Percentiles rank a stretch among this genome's conserved stretches.
These are phyloP conservation scores for Amanita rimosa DNA, from an alignment of 768 basidiomycete genomes.

Conservation along the genomic window DNA sequence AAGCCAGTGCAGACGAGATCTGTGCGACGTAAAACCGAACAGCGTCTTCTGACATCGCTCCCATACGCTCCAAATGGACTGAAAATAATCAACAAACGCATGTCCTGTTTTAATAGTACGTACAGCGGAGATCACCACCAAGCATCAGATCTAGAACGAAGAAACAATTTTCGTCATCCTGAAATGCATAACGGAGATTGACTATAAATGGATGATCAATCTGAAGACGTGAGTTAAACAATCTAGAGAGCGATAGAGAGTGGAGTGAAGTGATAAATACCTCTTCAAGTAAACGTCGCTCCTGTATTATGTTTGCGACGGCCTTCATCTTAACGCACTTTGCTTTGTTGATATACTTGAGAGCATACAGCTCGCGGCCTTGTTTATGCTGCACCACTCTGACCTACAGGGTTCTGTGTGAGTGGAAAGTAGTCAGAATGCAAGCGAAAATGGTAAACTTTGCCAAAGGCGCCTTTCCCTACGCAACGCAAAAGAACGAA, in stretches of 20 bases:
- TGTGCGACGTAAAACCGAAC: conserved; percentile 88
- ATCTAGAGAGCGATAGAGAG: conserved; percentile 7
- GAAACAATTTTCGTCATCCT: conserved; percentile 98
- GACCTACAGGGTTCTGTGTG: conserved; percentile 43
- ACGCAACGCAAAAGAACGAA: conserved; percentile 91
- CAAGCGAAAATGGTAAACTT: conserved; percentile 41
- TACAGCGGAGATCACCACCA: conserved; percentile 89
- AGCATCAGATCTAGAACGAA: conserved; percentile 97
- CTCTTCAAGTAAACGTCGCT: conserved; percentile 91
- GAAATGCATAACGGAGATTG: conserved; percentile 92
- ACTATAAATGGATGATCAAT: conserved; percentile 94
- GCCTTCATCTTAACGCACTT: conserved; percentile 99
- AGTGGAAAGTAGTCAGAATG: background rate
- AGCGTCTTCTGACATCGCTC: conserved; percentile 59
- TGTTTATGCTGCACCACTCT: conserved; percentile 99
- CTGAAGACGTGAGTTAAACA: conserved; percentile 26
- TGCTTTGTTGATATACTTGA: conserved; percentile 99
- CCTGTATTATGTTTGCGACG: conserved; percentile 94
- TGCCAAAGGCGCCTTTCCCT: conserved; percentile 98
- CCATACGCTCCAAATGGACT: conserved; percentile 88
- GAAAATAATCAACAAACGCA: background rate
- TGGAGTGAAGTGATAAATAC: conserved; percentile 24
- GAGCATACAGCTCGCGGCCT: conserved; percentile 89
- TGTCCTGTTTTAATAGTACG: conserved; percentile 17
- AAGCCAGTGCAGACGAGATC: conserved; percentile 77